phyloP scores from a whole-genome alignment of 192 early-diverging fungal species.

The Rhizophagus prolifer region DNA sequence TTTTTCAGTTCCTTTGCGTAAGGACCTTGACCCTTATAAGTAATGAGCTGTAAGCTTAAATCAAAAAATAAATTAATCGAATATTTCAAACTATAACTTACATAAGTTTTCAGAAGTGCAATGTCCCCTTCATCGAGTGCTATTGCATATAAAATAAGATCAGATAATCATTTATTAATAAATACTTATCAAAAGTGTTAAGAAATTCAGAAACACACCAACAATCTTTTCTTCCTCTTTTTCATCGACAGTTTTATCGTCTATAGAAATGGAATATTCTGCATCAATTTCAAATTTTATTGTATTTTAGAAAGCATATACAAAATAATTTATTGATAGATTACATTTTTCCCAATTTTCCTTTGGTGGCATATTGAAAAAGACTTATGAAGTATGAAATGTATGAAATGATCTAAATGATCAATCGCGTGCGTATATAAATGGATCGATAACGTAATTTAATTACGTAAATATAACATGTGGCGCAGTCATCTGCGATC shows the following conservation, averaged over 20 bases:
- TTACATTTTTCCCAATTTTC: slow-evolving; percentile 98
- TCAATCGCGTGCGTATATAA: background rate
- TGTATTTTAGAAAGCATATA: background rate
- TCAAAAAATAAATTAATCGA: background rate
- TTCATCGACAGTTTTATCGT: slow-evolving; percentile 78
- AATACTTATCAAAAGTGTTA: background rate
- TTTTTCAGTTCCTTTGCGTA: slow-evolving; percentile 95
- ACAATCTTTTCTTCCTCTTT: slow-evolving; percentile 86
- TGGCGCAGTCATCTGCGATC: no score
- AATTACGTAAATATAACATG: no score
- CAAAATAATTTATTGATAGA: background rate
- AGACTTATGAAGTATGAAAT: background rate
- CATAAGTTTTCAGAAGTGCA: slow-evolving; percentile 90
- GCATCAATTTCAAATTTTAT: background rate
- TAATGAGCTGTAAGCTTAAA: background rate
- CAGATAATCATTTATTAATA: background rate
- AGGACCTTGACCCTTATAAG: slow-evolving; percentile 87
- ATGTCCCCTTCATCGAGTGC: slow-evolving; percentile 91
- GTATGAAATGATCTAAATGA: background rate
- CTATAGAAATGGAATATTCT: slow-evolving; percentile 37
- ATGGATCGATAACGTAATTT: background rate
- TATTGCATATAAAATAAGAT: slow-evolving; percentile 27
- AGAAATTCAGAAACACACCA: slow-evolving; percentile 37
- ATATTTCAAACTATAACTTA: slow-evolving; percentile 37
- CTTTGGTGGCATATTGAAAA: slow-evolving; percentile 77